Base-by-base conservation (phyloP, 257 asterid genomes). In the Leonotis leonurus region DNA sequence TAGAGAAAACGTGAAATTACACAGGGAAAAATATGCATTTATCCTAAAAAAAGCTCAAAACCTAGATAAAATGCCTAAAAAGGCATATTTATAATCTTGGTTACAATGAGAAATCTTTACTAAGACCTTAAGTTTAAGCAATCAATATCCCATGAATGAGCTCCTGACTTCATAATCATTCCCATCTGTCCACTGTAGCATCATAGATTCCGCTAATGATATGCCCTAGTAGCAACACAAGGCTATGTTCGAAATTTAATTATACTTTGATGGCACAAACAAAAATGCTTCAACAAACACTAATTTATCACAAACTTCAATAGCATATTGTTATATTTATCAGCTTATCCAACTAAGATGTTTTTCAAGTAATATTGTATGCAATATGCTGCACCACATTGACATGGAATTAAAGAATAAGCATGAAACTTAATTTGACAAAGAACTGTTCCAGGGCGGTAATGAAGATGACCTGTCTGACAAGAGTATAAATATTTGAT, bases 401-500 rank as follows among this genome's bases (percentile, higher is more conserved):
- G 24, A 61, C 17, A 12, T 13, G 44, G 63, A 1, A 40, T 50
- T 29, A 36, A 36, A 16, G 33, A 22, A 17, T 30, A 37, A 52
- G 71, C 67, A 69, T 22, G 69, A 39, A 16, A 18, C 22, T 54
- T 67, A 10, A 17, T 66, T 16, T 46, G 25, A 26, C 56, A 48
- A 8, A 33, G 22, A 30, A 46, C 26, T 13, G 61, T 44, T 51
- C 24, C 21, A 44, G 32, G 61, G 60, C 36, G 39, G 24, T 41
- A 43, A 66, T 56, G 44, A 33, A 40, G 56, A 37, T 63, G 41
- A 93, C 99, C 97, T 93, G 83, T 93, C 99, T 27, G 99, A 89
- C 72, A 93, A 77, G 67, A 93, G 97, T 72, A 93, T 75, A 50
- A 93, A 93, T 89, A 96, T 89, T 77, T 81, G 91, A 75, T 93